These are phyloP conservation scores for Penicillium sp. DNA, from an alignment of 2,329 filamentous ascomycete genomes.

Conservation along the genomic window DNA sequence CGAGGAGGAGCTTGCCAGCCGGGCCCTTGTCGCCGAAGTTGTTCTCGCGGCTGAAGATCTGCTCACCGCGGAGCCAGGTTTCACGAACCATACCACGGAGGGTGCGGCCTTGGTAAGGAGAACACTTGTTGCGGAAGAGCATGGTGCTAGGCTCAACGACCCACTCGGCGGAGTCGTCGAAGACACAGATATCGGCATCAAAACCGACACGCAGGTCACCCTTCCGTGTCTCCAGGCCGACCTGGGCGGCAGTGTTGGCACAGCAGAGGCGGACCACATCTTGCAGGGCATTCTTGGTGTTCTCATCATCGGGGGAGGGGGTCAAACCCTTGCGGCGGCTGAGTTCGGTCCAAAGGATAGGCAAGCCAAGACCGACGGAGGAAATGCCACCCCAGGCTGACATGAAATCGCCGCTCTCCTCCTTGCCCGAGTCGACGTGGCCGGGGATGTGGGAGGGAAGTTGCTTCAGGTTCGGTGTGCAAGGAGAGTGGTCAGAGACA, in stretches of 20 bases:
- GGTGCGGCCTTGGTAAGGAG: conserved; percentile 81
- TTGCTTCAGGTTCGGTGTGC: conserved; percentile 91
- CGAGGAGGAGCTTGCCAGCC: conserved; percentile 44
- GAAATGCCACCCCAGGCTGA: conserved; percentile 96
- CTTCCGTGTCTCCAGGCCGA: conserved; percentile 80
- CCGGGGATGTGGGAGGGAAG: conserved; percentile 72
- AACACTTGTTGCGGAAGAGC: conserved; percentile 93
- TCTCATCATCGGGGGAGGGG: conserved; percentile 43
- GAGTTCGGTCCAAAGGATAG: conserved; percentile 83
- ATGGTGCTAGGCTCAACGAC: conserved; percentile 75
- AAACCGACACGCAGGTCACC: conserved; percentile 79
- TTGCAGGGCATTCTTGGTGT: conserved; percentile 61
- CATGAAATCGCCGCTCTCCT: conserved; percentile 79
- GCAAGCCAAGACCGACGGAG: conserved; percentile 87
- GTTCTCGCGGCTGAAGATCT: conserved; percentile 72
- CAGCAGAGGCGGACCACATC: conserved; percentile 87
- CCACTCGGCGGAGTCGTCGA: conserved; percentile 83
- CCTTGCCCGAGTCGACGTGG: conserved; percentile 39
- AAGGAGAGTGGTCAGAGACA: conserved; percentile 94
- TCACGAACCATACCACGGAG: conserved; percentile 79
- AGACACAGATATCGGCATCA: conserved; percentile 90
- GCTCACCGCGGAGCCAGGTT: conserved; percentile 80
- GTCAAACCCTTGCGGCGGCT: conserved; percentile 59
- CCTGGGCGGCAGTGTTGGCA: conserved; percentile 83
- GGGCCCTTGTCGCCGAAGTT: conserved; percentile 44